Evolutionary conservation across 495 filamentous ascomycete genomes (phyloP).

Genomic region (Penicillium pulvis): DNA sequence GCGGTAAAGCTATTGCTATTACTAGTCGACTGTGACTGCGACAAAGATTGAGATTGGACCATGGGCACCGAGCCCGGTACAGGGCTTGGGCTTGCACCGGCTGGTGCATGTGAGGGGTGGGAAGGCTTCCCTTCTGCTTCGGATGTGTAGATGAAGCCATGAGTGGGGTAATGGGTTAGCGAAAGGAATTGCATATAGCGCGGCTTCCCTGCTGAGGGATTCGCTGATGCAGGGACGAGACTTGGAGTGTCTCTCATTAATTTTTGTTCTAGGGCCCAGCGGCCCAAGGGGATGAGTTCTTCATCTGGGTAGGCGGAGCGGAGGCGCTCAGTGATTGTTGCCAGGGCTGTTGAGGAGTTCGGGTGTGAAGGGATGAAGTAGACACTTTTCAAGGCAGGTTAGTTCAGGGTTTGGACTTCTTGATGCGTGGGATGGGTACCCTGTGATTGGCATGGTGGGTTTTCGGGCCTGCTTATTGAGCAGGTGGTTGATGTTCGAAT

Average conservation of each 20-base stretch:
- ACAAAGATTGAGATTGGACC: not conserved
- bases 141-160: constrained; percentile 51
- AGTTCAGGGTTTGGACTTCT: not conserved
- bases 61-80: not conserved
- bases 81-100: not conserved
- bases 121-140: constrained; percentile 26
- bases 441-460: constrained; percentile 11
- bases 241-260: constrained; percentile 51
- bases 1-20: not conserved
- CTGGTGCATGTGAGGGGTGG: constrained; percentile 11
- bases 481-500: not conserved
- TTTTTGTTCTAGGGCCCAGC: constrained; percentile 48
- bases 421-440: not conserved
- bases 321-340: constrained; percentile 43
- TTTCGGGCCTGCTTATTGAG: not conserved
- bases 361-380: constrained; percentile 51
- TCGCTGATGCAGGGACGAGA: constrained; percentile 34
- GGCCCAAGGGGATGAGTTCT: constrained; percentile 39
- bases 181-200: constrained; percentile 52
- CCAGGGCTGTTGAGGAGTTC: constrained; percentile 39
- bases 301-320: constrained; percentile 40
- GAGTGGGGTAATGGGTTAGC: constrained; percentile 40
- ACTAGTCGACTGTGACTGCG: not conserved
- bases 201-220: constrained; percentile 26
- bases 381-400: constrained; percentile 31